Conservation (phyloP, 148 eudicot species). For the Dysphania ambrosioides region DNA sequence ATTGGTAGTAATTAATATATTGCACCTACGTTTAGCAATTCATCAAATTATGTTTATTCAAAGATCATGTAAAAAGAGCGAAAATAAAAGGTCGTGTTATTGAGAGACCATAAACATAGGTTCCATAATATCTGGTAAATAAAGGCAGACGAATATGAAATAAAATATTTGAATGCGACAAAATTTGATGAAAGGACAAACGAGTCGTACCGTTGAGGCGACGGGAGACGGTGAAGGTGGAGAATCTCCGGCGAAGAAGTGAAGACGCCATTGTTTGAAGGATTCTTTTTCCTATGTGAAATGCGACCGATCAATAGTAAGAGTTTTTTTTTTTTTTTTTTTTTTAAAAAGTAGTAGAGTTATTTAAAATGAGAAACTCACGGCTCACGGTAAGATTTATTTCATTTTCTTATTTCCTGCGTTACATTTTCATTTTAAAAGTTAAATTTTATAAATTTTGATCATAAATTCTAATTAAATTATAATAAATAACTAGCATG, state of each 20-base stretch:
- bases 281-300: not conserved
- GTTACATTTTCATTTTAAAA: too few relatives aligned
- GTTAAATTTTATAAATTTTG: too few relatives aligned
- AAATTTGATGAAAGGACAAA: slow-evolving; percentile 4
- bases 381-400: too few relatives aligned
- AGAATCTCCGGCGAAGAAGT: slow-evolving; percentile 43
- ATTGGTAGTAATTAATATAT: not conserved
- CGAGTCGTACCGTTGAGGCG: slow-evolving; percentile 28
- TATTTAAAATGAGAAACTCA: too few relatives aligned
- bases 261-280: slow-evolving; percentile 36
- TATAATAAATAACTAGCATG: too few relatives aligned
- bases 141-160: not conserved
- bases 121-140: not conserved
- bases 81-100: not conserved
- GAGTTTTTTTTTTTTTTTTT: too few relatives aligned
- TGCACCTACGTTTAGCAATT: not conserved
- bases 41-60: not conserved
- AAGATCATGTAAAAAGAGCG: not conserved
- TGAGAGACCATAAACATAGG: not conserved
- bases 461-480: too few relatives aligned
- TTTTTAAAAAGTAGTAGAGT: too few relatives aligned
- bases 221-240: slow-evolving; percentile 13
- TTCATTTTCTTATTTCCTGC: too few relatives aligned
- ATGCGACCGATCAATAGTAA: not conserved
- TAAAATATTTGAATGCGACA: not conserved